phyloP scores from a whole-genome alignment of 2,329 filamentous ascomycete species.

The Pseudocercospora ulei region DNA sequence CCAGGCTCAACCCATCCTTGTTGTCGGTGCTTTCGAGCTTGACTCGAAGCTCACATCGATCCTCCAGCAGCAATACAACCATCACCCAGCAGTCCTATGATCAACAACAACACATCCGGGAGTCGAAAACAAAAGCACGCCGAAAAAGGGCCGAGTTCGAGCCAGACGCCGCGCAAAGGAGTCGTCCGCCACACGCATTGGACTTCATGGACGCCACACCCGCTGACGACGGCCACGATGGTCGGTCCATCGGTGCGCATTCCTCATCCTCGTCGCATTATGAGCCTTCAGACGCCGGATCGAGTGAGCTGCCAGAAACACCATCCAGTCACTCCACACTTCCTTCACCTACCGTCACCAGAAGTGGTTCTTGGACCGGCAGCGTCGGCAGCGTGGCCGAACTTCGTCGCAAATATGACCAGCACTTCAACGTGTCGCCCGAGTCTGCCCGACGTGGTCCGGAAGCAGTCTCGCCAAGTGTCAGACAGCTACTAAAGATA shows the following conservation, averaged over 20 bases:
- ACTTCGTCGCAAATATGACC: conserved; percentile 27
- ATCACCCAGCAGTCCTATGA: conserved; percentile 40
- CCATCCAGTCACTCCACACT: conserved; percentile 31
- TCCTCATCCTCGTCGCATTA: conserved; percentile 30
- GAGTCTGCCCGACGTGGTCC: conserved; percentile 20
- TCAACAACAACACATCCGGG: conserved; percentile 23
- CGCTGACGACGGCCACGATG: conserved; percentile 22
- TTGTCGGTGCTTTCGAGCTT: conserved; percentile 38
- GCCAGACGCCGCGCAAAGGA: conserved; percentile 16
- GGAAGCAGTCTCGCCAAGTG: conserved; percentile 14
- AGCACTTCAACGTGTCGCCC: conserved; percentile 17
- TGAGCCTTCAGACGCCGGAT: conserved; percentile 29
- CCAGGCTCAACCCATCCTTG: conserved; percentile 37
- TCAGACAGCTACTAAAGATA: conserved; percentile 12
- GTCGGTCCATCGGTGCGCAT: conserved; percentile 21
- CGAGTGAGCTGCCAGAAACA: conserved; percentile 29
- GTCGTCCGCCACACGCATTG: conserved; percentile 25
- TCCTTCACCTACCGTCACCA: conserved; percentile 27
- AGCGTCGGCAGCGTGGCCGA: conserved; percentile 30
- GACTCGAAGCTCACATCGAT: conserved; percentile 37
- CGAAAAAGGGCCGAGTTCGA: conserved; percentile 16
- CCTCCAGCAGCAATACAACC: conserved; percentile 42
- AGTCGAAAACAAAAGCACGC: conserved; percentile 11
- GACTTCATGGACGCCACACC: conserved; percentile 27
- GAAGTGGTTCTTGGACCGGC: conserved; percentile 20